Conservation (phyloP, 176 grass and related monocot species). For the Paspalum notatum region DNA sequence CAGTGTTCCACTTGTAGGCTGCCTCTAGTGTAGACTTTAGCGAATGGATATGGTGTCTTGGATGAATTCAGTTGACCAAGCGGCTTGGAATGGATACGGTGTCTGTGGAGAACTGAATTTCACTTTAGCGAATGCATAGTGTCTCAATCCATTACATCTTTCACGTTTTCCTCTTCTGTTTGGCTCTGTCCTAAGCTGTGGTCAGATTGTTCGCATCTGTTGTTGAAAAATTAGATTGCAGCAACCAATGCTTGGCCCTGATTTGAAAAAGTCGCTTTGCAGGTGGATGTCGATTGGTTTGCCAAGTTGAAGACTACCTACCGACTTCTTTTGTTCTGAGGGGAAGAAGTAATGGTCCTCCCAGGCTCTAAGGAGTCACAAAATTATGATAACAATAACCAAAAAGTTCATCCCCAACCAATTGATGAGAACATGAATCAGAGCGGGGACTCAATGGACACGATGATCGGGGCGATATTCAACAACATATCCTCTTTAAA, state of each 20-base stretch:
- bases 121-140: neutral
- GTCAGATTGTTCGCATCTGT: neutral
- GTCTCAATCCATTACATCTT: neutral
- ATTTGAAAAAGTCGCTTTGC: constrained; percentile 18
- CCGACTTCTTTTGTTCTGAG: constrained; percentile 26
- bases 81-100: neutral
- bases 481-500: constrained; percentile 95
- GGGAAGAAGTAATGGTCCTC: constrained; percentile 59
- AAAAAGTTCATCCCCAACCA: constrained; percentile 96
- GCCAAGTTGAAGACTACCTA: constrained; percentile 38
- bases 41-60: too few relatives aligned
- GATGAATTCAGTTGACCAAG: neutral
- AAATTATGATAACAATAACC: constrained; percentile 84
- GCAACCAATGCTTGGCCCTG: constrained; percentile 21
- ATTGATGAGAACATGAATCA: constrained; percentile 83
- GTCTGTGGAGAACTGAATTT: neutral
- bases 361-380: constrained; percentile 59
- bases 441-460: constrained; percentile 69
- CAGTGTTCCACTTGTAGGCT: too few relatives aligned
- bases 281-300: constrained; percentile 40
- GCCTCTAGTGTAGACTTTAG: too few relatives aligned
- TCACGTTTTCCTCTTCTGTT: neutral
- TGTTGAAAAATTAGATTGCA: constrained; percentile 10
- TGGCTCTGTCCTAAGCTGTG: neutral
- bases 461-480: constrained; percentile 75